A percentile compares a stretch with the other conserved stretches of the same genome.
Evolutionary conservation across 2,329 filamentous ascomycete species (phyloP).

Genomic region (Coniella lustricola): DNA sequence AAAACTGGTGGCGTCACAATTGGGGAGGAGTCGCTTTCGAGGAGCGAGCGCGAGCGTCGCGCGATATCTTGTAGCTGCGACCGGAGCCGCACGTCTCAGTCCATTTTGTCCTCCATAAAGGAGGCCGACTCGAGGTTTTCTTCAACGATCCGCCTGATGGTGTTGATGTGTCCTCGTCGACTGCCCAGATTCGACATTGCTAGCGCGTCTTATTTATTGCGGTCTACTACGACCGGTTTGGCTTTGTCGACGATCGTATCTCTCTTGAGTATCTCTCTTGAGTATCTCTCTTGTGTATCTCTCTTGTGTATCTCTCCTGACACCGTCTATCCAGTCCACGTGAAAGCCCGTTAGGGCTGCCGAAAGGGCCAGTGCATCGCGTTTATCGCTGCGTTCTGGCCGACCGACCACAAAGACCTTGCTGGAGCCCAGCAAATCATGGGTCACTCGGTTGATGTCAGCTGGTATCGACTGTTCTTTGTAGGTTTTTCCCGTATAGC

Average conservation of each 20-base stretch:
- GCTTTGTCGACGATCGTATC: constrained; percentile 30
- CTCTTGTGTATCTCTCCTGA: too few relatives aligned
- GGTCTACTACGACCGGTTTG: constrained; percentile 27
- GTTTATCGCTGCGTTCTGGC: constrained; percentile 42
- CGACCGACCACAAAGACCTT: constrained; percentile 41
- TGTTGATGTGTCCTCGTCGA: constrained; percentile 38
- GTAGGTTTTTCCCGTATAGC: constrained; percentile 14
- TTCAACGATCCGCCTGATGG: constrained; percentile 28
- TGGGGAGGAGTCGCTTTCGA: constrained; percentile 11
- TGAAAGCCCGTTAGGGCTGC: constrained; percentile 37
- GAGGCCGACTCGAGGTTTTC: constrained; percentile 31
- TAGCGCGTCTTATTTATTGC: constrained; percentile 26
- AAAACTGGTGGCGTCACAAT: constrained; percentile 28
- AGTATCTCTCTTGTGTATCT: too few relatives aligned
- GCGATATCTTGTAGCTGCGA: constrained; percentile 27
- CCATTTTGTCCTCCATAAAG: constrained; percentile 40
- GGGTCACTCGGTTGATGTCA: constrained; percentile 20
- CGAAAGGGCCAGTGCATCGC: constrained; percentile 41
- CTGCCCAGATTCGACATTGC: constrained; percentile 26
- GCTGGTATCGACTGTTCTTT: constrained; percentile 11
- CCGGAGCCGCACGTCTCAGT: constrained; percentile 38
- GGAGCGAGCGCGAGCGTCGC: constrained; percentile 10
- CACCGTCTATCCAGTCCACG: constrained; percentile 40
- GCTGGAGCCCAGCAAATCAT: constrained; percentile 24
- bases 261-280: too few relatives aligned